A percentile compares a stretch with the other conserved stretches of the same genome.
Conservation (phyloP, 768 basidiomycete genomes). For the Leccinum boreale region DNA sequence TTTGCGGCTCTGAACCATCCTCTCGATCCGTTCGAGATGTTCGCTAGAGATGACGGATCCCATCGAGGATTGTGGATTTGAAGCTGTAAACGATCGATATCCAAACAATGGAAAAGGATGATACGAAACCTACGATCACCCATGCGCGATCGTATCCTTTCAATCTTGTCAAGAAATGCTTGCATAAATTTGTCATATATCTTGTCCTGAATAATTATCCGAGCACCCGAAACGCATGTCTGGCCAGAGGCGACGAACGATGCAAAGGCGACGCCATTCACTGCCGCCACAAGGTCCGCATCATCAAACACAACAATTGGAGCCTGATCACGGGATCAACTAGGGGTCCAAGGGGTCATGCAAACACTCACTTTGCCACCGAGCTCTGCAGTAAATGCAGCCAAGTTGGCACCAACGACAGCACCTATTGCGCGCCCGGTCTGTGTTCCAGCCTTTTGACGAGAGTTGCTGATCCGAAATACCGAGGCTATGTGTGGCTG, state of each 20-base stretch:
- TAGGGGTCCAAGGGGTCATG: background rate
- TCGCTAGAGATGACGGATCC: constrained; percentile 70
- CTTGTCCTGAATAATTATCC: constrained; percentile 68
- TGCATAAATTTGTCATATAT: constrained; percentile 70
- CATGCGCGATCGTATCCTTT: constrained; percentile 64
- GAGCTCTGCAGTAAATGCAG: constrained; percentile 76
- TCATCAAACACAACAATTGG: constrained; percentile 80
- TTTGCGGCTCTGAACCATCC: constrained; percentile 46
- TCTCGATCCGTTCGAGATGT: constrained; percentile 64
- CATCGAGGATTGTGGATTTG: constrained; percentile 70
- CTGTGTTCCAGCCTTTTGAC: constrained; percentile 64
- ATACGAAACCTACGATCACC: constrained; percentile 61
- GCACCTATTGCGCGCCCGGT: constrained; percentile 75
- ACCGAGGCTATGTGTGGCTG: background rate
- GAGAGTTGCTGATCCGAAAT: background rate
- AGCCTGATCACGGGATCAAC: constrained; percentile 43
- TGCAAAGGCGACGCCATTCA: constrained; percentile 81
- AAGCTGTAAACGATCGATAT: constrained; percentile 40
- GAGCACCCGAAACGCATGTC: constrained; percentile 88
- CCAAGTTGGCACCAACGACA: constrained; percentile 71
- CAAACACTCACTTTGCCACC: constrained; percentile 66
- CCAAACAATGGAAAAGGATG: background rate
- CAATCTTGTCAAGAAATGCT: constrained; percentile 58
- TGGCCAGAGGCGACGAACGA: constrained; percentile 86
- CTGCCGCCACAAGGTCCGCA: constrained; percentile 67